Conservation (phyloP, 148 eudicot genomes). For the Fagopyrum homotropicum region DNA sequence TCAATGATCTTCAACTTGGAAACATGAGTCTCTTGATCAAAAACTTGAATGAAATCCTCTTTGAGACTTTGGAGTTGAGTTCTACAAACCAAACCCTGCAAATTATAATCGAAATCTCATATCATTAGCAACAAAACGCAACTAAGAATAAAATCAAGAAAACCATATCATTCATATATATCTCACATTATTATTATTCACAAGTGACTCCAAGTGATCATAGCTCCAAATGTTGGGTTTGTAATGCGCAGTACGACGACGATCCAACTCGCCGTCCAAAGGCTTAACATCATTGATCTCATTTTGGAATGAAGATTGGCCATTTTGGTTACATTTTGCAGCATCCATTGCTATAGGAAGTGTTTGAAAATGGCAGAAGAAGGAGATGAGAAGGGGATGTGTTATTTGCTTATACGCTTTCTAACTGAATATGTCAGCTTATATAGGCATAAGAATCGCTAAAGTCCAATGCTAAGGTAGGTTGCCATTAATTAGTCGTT, state of each 20-base stretch:
- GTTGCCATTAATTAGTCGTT: not conserved
- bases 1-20: slow-evolving; percentile 22
- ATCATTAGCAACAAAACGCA: not conserved
- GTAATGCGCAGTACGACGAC: slow-evolving; percentile 28
- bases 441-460: not conserved
- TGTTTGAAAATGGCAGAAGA: not conserved
- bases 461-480: not conserved
- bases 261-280: not conserved
- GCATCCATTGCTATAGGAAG: not conserved
- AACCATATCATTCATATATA: not conserved
- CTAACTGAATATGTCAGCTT: not conserved
- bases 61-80: slow-evolving; percentile 15
- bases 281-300: not conserved
- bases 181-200: slow-evolving; percentile 15
- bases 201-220: slow-evolving; percentile 26
- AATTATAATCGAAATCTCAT: not conserved
- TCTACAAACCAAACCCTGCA: slow-evolving; percentile 15
- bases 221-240: slow-evolving; percentile 39
- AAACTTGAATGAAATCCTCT: slow-evolving; percentile 17
- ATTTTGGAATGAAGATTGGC: not conserved
- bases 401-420: not conserved
- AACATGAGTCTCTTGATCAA: slow-evolving; percentile 11
- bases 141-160: not conserved
- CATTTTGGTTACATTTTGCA: not conserved
- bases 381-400: not conserved